Conservation (phyloP, 768 basidiomycete genomes). For the Boletus speciosus region DNA sequence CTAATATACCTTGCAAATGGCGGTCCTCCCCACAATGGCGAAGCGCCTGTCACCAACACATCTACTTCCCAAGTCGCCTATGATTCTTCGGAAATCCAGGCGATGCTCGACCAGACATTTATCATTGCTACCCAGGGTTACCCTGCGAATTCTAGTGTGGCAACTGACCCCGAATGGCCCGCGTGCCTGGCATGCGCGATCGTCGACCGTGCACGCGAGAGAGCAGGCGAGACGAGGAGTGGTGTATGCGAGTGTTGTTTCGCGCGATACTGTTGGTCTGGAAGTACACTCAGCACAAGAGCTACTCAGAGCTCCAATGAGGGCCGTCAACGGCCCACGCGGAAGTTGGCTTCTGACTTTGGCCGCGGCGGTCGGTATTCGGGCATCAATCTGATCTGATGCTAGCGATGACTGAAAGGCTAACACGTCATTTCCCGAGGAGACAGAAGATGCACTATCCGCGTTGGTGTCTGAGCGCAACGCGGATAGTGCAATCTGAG, state of each 20-base stretch:
- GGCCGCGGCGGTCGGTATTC: constrained; percentile 9
- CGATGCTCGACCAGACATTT: constrained; percentile 47
- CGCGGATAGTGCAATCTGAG: not conserved
- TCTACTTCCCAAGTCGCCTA: constrained; percentile 40
- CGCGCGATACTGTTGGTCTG: constrained; percentile 32
- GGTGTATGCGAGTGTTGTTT: constrained; percentile 33
- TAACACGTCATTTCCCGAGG: constrained; percentile 14
- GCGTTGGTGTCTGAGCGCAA: not conserved
- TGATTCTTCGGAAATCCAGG: constrained; percentile 33
- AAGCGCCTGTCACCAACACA: constrained; percentile 41
- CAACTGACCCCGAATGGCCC: constrained; percentile 42
- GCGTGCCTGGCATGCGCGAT: constrained; percentile 51
- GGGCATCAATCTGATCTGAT: constrained; percentile 16
- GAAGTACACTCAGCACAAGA: not conserved
- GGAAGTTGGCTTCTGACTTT: constrained; percentile 4
- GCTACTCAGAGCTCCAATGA: not conserved
- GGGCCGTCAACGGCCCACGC: not conserved
- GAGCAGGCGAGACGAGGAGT: constrained; percentile 23
- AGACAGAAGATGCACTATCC: not conserved
- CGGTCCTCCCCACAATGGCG: constrained; percentile 38
- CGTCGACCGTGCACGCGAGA: constrained; percentile 42
- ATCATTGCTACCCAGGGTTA: constrained; percentile 43
- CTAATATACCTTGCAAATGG: constrained; percentile 61
- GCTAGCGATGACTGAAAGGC: not conserved
- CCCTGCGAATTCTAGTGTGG: constrained; percentile 20